Evolutionary conservation across 768 basidiomycete species (phyloP), one percentile per base, ranked within the genome.

Genomic region (Astraeus odoratus): DNA sequence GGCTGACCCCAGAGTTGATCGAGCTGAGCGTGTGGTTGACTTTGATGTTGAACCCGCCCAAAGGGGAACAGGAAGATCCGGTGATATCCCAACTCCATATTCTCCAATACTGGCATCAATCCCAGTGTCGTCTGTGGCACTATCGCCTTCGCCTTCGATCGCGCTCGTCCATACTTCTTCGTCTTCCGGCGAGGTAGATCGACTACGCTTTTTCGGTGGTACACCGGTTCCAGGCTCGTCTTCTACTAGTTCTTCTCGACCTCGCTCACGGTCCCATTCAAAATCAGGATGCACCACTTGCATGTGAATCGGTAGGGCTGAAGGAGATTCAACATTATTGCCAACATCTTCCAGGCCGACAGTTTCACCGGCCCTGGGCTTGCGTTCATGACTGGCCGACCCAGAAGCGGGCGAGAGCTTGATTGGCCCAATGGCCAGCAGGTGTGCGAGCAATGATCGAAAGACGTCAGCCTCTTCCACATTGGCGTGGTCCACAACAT

Each of bases 401-500:
- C 5, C 16, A 7, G 25, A n/a, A 22, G 23, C 5, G 25, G 39
- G 3, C 30, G 12, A 6, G 26, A 16, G 7, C 18, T 16, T 27
- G 22, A 26, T 39, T 7, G 64, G 43, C 8, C 46, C 42, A 5
- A 74, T 73, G 1, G 70, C 64, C 9, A 88, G 66, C 4, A 89
- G 69, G 51, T 86, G 74, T 3, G 77, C 73, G 36, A 89, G 74
- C 6, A 90, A 68, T 0, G 77, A 72, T 19, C 84, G 76, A 57
- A 88, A 89, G 6, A 65, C 57, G 31, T 72, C 71, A 0, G 80
- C 71, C 56, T 89, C 86, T 45, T 76, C 72, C 0, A 72, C 54
- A 51, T 83, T 74, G 45, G 64, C 67, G 51, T 87, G 85, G 57
- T 89, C 77, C 15, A 89, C 87, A 3, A 86, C 80, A 1, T 72